phyloP scores from a whole-genome alignment of 306 rosid genomes.

The Medicago arabica region DNA sequence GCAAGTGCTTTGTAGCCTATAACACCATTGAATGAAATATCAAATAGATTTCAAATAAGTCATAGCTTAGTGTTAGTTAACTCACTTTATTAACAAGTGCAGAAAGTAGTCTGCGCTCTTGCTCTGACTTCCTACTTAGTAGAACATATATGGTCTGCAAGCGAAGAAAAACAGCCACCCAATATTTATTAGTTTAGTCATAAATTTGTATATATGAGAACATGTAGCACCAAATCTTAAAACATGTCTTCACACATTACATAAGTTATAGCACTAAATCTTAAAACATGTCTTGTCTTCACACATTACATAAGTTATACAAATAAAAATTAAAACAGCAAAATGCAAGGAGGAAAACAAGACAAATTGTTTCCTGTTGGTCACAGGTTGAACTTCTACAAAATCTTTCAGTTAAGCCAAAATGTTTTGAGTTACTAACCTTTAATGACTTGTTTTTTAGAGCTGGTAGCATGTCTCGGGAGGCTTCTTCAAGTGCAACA shows the following conservation, averaged over 20 bases:
- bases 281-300: conserved; percentile 11
- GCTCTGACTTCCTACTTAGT: conserved; percentile 93
- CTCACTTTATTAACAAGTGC: conserved; percentile 94
- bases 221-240: conserved; percentile 20
- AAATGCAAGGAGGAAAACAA: background rate
- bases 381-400: background rate
- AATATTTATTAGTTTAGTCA: background rate
- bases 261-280: conserved; percentile 2
- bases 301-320: background rate
- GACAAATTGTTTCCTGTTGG: background rate
- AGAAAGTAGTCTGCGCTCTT: conserved; percentile 85
- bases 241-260: conserved; percentile 1
- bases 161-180: conserved; percentile 17
- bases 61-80: conserved; percentile 33
- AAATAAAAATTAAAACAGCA: background rate
- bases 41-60: conserved; percentile 6
- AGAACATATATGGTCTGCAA: conserved; percentile 75
- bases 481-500: conserved; percentile 94
- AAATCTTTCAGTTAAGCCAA: background rate
- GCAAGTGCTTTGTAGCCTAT: too few species aligned
- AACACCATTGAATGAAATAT: conserved; percentile 6
- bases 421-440: conserved; percentile 53
- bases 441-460: conserved; percentile 83
- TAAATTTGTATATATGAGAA: background rate
- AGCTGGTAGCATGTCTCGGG: conserved; percentile 88